These are phyloP conservation scores for Macrophomina tecta DNA, from an alignment of 2,329 filamentous ascomycete species.

Conservation along the genomic window DNA sequence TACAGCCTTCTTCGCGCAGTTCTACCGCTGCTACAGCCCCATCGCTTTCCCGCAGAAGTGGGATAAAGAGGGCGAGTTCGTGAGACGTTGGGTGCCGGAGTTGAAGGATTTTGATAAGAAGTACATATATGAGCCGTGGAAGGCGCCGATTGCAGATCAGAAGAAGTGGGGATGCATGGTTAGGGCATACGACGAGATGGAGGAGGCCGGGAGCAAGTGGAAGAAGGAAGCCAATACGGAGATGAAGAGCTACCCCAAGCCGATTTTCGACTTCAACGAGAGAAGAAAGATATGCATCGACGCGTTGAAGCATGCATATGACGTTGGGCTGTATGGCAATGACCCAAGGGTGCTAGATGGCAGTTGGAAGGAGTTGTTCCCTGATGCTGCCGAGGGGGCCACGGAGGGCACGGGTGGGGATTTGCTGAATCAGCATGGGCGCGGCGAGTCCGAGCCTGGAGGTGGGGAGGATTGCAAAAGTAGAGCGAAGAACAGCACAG, in stretches of 20 bases:
- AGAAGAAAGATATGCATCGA: constrained; percentile 67
- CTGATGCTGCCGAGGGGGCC: constrained; percentile 52
- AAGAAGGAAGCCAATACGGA: constrained; percentile 34
- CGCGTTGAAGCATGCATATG: constrained; percentile 74
- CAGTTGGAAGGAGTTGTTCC: constrained; percentile 59
- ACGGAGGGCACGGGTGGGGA: constrained; percentile 53
- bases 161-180: constrained; percentile 70
- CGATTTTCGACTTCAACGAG: constrained; percentile 77
- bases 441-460: not conserved
- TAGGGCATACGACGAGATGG: constrained; percentile 50
- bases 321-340: constrained; percentile 68
- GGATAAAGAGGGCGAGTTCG: constrained; percentile 71
- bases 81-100: constrained; percentile 72
- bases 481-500: not conserved
- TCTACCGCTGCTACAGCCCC: constrained; percentile 73
- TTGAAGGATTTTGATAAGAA: constrained; percentile 66
- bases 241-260: constrained; percentile 67
- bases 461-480: not conserved
- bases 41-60: constrained; percentile 76
- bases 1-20: constrained; percentile 76
- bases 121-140: constrained; percentile 82
- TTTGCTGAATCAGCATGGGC: constrained; percentile 29
- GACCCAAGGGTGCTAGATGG: constrained; percentile 68
- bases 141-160: constrained; percentile 71
- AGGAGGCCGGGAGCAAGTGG: constrained; percentile 37